phyloP scores from a whole-genome alignment of 768 basidiomycete species.

The Pulveroboletus sp. region DNA sequence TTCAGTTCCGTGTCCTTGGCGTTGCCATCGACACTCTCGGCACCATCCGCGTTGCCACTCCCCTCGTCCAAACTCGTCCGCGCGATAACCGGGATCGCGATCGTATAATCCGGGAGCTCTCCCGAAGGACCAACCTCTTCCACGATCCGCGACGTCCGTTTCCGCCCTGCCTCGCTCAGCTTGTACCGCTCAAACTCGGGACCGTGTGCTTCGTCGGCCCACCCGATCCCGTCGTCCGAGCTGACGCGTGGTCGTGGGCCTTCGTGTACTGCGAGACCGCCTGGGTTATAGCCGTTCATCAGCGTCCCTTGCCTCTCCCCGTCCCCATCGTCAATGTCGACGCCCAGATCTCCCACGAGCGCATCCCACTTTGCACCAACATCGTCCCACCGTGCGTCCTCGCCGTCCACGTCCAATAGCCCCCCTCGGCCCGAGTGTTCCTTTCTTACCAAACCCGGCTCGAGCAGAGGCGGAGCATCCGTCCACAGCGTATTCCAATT shows the following conservation, averaged over 20 bases:
- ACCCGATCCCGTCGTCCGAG: conserved; percentile 46
- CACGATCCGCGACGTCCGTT: conserved; percentile 22
- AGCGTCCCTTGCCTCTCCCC: conserved; percentile 6
- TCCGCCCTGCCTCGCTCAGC: conserved; percentile 8
- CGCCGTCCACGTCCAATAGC: conserved; percentile 24
- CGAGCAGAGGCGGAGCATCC: conserved; percentile 53
- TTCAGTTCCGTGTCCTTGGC: conserved; percentile 7
- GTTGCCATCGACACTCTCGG: not conserved
- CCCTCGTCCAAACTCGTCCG: not conserved
- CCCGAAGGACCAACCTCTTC: conserved; percentile 45
- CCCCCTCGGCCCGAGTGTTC: conserved; percentile 25
- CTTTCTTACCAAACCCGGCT: conserved; percentile 56
- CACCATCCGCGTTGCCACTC: not conserved
- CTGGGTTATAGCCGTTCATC: not conserved
- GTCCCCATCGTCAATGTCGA: conserved; percentile 18
- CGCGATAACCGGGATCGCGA: not conserved
- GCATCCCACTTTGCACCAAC: conserved; percentile 56
- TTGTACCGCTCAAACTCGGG: conserved; percentile 28
- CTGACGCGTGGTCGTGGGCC: not conserved
- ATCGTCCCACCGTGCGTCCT: conserved; percentile 46
- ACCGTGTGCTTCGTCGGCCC: conserved; percentile 49
- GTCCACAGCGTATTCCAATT: conserved; percentile 69
- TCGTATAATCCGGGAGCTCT: conserved; percentile 36
- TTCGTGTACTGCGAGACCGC: not conserved
- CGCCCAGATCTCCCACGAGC: conserved; percentile 29